Evolutionary conservation across 257 asterid genomes (phyloP).

Genomic region (Sherardia arvensis): DNA sequence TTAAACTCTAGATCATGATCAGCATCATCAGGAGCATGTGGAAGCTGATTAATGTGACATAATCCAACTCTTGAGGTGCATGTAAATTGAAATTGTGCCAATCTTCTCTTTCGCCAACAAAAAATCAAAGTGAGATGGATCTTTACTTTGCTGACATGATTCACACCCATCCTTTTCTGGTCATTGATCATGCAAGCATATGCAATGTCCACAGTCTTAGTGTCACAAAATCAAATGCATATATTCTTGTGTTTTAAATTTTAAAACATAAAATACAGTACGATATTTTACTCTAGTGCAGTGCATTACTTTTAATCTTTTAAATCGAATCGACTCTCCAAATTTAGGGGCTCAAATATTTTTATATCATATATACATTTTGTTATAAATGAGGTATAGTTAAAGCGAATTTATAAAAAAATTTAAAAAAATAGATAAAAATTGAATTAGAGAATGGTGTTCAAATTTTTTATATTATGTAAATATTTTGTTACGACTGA

Average conservation of each 20-base stretch:
- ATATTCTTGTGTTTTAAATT: background rate
- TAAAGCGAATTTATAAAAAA: too few species aligned
- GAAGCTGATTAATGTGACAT: constrained; percentile 6
- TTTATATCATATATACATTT: too few species aligned
- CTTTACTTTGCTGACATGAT: constrained; percentile 6
- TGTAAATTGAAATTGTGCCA: background rate
- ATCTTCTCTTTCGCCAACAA: background rate
- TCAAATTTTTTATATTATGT: too few species aligned
- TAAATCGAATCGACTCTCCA: too few species aligned
- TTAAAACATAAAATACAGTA: too few species aligned
- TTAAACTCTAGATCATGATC: background rate
- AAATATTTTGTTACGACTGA: too few species aligned
- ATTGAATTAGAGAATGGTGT: too few species aligned
- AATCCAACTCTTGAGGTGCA: constrained; percentile 10
- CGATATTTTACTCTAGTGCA: too few species aligned
- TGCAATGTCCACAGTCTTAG: background rate
- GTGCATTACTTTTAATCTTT: too few species aligned
- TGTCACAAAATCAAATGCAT: background rate
- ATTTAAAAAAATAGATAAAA: too few species aligned
- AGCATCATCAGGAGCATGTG: background rate
- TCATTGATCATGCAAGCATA: constrained; percentile 3
- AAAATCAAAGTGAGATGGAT: background rate
- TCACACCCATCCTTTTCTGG: constrained; percentile 3
- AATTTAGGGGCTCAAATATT: too few species aligned
- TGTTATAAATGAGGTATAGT: too few species aligned